Conservation (phyloP, 305 asterid species). For the Plantago coronopus region DNA sequence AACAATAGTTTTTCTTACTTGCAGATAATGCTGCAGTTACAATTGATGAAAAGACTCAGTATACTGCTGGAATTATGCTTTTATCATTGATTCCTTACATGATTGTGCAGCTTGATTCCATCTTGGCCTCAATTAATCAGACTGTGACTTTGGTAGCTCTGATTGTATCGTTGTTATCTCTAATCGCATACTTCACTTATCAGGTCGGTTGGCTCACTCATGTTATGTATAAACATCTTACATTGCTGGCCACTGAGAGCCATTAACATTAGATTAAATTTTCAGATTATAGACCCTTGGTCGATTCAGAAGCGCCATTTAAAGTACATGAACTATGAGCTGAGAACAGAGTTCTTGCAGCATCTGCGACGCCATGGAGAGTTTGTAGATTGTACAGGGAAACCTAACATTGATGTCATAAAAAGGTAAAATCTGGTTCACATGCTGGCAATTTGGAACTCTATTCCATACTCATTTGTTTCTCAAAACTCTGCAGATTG, state of each 20-base stretch:
- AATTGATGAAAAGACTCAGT: slow-evolving; percentile 30
- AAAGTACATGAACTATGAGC: slow-evolving; percentile 39
- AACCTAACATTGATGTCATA: slow-evolving; percentile 32
- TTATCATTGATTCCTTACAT: slow-evolving; percentile 46
- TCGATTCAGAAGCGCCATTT: slow-evolving; percentile 43
- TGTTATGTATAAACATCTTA: neutral
- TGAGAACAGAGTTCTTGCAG: slow-evolving; percentile 34
- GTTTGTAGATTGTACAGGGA: slow-evolving; percentile 35
- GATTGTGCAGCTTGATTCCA: slow-evolving; percentile 29
- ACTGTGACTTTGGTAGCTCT: slow-evolving; percentile 37
- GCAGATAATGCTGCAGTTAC: slow-evolving; percentile 34
- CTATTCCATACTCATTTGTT: neutral
- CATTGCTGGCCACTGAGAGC: neutral
- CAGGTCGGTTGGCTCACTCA: slow-evolving; percentile 32
- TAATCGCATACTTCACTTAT: slow-evolving; percentile 37
- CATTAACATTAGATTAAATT: neutral
- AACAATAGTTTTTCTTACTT: neutral
- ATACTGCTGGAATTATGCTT: slow-evolving; percentile 46
- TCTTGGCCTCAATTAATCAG: slow-evolving; percentile 28
- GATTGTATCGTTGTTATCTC: slow-evolving; percentile 29
- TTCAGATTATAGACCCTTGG: slow-evolving; percentile 49
- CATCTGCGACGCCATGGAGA: slow-evolving; percentile 37
- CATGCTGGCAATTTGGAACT: no score
- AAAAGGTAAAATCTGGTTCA: slow-evolving; percentile 23
- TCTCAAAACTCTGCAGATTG: slow-evolving; percentile 28